phyloP scores from a whole-genome alignment of 2,329 filamentous ascomycete species.

The Ceratocystis diversiconidia region DNA sequence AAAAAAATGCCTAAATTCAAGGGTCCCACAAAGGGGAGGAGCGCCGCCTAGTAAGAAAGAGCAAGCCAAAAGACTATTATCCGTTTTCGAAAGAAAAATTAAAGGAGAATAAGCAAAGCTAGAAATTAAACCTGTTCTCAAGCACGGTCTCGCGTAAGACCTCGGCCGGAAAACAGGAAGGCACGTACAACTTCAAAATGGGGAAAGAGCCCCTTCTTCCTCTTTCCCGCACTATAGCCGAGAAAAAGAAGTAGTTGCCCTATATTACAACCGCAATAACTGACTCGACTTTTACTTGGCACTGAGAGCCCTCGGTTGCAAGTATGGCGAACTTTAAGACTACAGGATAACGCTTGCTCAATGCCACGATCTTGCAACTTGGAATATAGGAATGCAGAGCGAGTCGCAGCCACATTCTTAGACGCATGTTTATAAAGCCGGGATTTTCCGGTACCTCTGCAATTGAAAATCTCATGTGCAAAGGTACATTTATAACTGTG shows the following conservation, averaged over 20 bases:
- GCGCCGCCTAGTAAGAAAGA: no score
- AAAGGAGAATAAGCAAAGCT: background rate
- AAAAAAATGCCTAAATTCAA: background rate
- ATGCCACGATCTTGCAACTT: background rate
- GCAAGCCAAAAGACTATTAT: background rate
- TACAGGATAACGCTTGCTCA: no score
- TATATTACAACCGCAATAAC: background rate
- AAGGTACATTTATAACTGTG: background rate
- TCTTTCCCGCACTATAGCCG: constrained; percentile 5
- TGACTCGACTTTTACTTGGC: background rate
- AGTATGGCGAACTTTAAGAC: no score
- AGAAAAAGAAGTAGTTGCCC: background rate
- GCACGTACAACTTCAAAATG: background rate
- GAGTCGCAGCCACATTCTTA: background rate
- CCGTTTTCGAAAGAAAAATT: background rate
- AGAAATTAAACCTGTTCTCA: background rate
- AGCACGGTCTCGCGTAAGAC: background rate
- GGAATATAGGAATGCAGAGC: background rate
- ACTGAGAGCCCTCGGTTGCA: background rate
- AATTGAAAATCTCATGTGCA: background rate
- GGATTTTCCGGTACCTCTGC: background rate
- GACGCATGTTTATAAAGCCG: background rate
- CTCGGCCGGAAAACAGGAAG: constrained; percentile 17
- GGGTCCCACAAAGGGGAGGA: background rate
- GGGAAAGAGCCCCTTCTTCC: background rate